These are phyloP conservation scores for Lachnellula arida DNA, from an alignment of 2,329 filamentous ascomycete species.

Conservation along the genomic window DNA sequence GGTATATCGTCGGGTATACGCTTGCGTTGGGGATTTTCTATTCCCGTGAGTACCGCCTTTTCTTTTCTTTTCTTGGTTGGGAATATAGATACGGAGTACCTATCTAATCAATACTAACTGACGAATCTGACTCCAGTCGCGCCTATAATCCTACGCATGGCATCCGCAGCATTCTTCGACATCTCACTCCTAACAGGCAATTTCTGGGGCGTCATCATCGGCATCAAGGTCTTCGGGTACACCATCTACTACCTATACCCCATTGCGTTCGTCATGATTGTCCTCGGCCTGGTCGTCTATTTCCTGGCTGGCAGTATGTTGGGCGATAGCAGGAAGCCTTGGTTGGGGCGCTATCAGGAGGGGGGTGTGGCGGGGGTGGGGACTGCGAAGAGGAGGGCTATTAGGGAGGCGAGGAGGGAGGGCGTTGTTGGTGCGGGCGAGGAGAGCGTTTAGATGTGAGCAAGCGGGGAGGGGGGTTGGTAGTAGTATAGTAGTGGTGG, in stretches of 20 bases:
- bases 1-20: slow-evolving; percentile 88
- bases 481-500: too few relatives aligned
- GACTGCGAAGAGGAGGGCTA: slow-evolving; percentile 75
- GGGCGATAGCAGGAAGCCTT: slow-evolving; percentile 90
- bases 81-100: too few relatives aligned
- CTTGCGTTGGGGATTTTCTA: slow-evolving; percentile 82
- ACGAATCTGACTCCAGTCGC: slow-evolving; percentile 43
- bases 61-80: too few relatives aligned
- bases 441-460: not conserved
- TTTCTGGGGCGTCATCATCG: slow-evolving; percentile 96
- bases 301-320: slow-evolving; percentile 78
- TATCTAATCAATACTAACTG: too few relatives aligned
- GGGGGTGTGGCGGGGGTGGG: slow-evolving; percentile 71
- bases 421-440: slow-evolving; percentile 13
- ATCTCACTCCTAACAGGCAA: slow-evolving; percentile 90
- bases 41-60: slow-evolving; percentile 38
- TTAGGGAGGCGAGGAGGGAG: slow-evolving; percentile 46
- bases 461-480: too few relatives aligned
- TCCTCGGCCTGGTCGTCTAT: slow-evolving; percentile 80
- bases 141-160: slow-evolving; percentile 84
- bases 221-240: slow-evolving; percentile 77
- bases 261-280: slow-evolving; percentile 89
- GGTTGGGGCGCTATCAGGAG: slow-evolving; percentile 86
- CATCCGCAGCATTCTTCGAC: slow-evolving; percentile 91
- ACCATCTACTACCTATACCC: slow-evolving; percentile 87